A percentile compares a stretch with the other conserved stretches of the same genome.
phyloP scores from a whole-genome alignment of 1,139 yeast species.

The Debaryomyces sp. region DNA sequence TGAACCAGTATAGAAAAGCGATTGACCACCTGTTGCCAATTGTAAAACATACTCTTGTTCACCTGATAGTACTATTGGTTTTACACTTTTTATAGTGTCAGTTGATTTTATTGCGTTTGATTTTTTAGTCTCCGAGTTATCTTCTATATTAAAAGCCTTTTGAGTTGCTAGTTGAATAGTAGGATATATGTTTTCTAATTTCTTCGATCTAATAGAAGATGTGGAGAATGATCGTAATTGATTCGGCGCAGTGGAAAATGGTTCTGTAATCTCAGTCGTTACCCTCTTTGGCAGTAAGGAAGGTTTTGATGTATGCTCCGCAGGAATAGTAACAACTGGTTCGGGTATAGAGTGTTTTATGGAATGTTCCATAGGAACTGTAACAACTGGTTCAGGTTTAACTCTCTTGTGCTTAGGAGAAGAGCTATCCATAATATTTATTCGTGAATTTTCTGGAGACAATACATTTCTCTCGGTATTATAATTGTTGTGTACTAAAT shows the following conservation, averaged over 20 bases:
- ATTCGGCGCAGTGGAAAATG: neutral
- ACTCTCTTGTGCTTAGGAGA: slow-evolving; percentile 4
- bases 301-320: no score
- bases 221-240: slow-evolving; percentile 2
- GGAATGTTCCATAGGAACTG: neutral
- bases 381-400: neutral
- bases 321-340: no score
- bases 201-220: slow-evolving; percentile 3
- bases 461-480: neutral
- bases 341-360: neutral
- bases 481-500: neutral
- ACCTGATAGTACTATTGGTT: slow-evolving; percentile 39
- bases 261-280: neutral
- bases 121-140: neutral
- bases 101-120: neutral
- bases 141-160: slow-evolving; percentile 6
- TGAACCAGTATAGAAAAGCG: slow-evolving; percentile 87
- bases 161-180: slow-evolving; percentile 16
- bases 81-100: slow-evolving; percentile 26
- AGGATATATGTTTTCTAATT: slow-evolving; percentile 10
- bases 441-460: neutral
- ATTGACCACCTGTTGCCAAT: slow-evolving; percentile 46
- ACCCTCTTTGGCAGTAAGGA: neutral
- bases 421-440: slow-evolving; percentile 1
- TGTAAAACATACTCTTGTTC: slow-evolving; percentile 46